These are phyloP conservation scores for Xylaria arbuscula DNA, from an alignment of 2,329 filamentous ascomycete genomes.

Conservation along the genomic window DNA sequence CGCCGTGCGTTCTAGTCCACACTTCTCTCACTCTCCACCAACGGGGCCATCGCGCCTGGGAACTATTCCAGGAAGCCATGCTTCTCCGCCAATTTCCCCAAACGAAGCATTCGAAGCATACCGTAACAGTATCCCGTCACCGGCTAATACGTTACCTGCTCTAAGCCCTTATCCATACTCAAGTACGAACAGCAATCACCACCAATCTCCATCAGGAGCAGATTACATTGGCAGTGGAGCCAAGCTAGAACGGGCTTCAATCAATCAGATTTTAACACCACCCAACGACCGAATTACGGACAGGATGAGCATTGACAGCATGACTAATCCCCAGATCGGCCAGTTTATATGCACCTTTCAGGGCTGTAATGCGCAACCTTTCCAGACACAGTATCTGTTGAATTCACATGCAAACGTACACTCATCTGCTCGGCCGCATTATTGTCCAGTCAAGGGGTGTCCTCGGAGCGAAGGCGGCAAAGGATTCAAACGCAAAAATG, in stretches of 20 bases:
- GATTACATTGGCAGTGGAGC: conserved; percentile 58
- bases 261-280: conserved; percentile 35
- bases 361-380: conserved; percentile 77
- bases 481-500: conserved; percentile 78
- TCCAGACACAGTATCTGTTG: conserved; percentile 80
- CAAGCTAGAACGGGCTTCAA: conserved; percentile 39
- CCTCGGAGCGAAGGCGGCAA: conserved; percentile 72
- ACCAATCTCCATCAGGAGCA: conserved; percentile 52
- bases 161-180: conserved; percentile 55
- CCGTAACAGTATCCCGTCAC: conserved; percentile 60
- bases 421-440: conserved; percentile 72
- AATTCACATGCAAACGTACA: conserved; percentile 84
- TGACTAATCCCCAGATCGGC: conserved; percentile 63
- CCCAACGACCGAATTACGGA: conserved; percentile 54
- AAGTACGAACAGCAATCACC: conserved; percentile 38
- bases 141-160: conserved; percentile 55
- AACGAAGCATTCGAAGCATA: conserved; percentile 60
- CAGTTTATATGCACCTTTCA: conserved; percentile 68
- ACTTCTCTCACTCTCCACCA: conserved; percentile 53
- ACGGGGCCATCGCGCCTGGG: conserved; percentile 47
- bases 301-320: conserved; percentile 68
- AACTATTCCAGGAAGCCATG: conserved; percentile 52
- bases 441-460: conserved; percentile 71
- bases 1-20: conserved; percentile 43
- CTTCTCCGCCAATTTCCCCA: conserved; percentile 63